These are phyloP conservation scores for Polyporus tsugae DNA, from an alignment of 1,284 basidiomycete genomes.

Conservation along the genomic window DNA sequence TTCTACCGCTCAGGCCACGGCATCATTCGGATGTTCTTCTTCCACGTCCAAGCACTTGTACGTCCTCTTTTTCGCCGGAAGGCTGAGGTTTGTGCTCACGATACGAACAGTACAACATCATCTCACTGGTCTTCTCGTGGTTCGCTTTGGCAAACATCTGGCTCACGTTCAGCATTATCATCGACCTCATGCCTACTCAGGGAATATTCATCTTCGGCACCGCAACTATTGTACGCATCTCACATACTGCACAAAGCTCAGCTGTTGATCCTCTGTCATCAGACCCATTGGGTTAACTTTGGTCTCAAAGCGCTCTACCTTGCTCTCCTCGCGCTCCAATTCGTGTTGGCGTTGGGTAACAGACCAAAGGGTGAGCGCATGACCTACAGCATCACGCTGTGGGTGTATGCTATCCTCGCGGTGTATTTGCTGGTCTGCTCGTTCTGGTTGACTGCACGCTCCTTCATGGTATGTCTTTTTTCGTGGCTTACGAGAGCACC, in stretches of 20 bases:
- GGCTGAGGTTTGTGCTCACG: slow-evolving; percentile 9
- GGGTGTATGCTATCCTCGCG: slow-evolving; percentile 82
- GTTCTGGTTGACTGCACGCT: slow-evolving; percentile 80
- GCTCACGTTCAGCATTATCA: slow-evolving; percentile 97
- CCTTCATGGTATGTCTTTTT: slow-evolving; percentile 70
- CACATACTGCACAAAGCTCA: not conserved
- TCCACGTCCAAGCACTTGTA: slow-evolving; percentile 92
- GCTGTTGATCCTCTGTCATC: not conserved
- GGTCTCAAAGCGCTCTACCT: slow-evolving; percentile 90
- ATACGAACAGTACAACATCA: slow-evolving; percentile 71
- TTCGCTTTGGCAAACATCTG: slow-evolving; percentile 94
- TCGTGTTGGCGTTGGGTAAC: slow-evolving; percentile 95
- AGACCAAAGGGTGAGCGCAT: slow-evolving; percentile 93
- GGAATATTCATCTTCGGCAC: slow-evolving; percentile 78
- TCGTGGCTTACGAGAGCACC: not conserved
- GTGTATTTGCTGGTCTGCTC: slow-evolving; percentile 88
- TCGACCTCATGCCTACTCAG: slow-evolving; percentile 83
- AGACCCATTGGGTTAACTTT: slow-evolving; percentile 94
- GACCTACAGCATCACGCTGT: slow-evolving; percentile 85
- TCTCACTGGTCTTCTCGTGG: slow-evolving; percentile 88
- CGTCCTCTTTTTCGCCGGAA: slow-evolving; percentile 41
- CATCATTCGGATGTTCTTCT: slow-evolving; percentile 91
- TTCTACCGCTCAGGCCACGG: slow-evolving; percentile 89
- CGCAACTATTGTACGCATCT: slow-evolving; percentile 58
- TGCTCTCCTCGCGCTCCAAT: slow-evolving; percentile 85